phyloP scores from a whole-genome alignment of 331 rosid species.

The Rosa hybrid region DNA sequence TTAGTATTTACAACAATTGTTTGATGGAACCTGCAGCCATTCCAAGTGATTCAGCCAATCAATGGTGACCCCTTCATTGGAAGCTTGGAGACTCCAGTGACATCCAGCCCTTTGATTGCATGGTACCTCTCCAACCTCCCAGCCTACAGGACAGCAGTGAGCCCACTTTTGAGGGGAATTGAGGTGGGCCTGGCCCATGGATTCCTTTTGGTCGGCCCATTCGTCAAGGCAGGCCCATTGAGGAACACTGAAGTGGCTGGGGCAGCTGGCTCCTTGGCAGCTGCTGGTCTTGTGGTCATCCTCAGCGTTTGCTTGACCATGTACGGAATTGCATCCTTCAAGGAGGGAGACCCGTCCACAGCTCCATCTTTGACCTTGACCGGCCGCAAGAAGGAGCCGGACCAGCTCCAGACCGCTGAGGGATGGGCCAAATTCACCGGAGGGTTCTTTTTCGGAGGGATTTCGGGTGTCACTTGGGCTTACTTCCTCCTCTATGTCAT shows the following conservation, averaged over 20 bases:
- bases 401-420: conserved; percentile 86
- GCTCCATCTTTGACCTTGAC: conserved; percentile 84
- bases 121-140: conserved; percentile 98
- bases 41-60: conserved; percentile 91
- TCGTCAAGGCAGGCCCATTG: conserved; percentile 85
- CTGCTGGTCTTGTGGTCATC: conserved; percentile 85
- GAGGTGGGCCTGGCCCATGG: conserved; percentile 98
- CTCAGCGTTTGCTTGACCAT: conserved; percentile 73
- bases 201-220: conserved; percentile 77
- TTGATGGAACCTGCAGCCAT: conserved; percentile 50
- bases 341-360: conserved; percentile 87
- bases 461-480: conserved; percentile 95
- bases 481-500: conserved; percentile 87
- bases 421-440: conserved; percentile 98
- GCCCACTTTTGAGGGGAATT: conserved; percentile 80
- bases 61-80: conserved; percentile 99
- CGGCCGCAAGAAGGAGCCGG: conserved; percentile 86
- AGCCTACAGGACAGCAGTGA: conserved; percentile 90
- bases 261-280: conserved; percentile 79
- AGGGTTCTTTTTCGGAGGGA: conserved; percentile 96
- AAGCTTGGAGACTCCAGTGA: conserved; percentile 94
- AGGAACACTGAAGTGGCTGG: conserved; percentile 74
- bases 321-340: conserved; percentile 83
- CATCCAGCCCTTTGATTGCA: conserved; percentile 93
- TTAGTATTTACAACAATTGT: background rate